A percentile compares a stretch with the other conserved stretches of the same genome.
Conservation (phyloP, 345 rosid genomes). For the Eutrema japonicum region DNA sequence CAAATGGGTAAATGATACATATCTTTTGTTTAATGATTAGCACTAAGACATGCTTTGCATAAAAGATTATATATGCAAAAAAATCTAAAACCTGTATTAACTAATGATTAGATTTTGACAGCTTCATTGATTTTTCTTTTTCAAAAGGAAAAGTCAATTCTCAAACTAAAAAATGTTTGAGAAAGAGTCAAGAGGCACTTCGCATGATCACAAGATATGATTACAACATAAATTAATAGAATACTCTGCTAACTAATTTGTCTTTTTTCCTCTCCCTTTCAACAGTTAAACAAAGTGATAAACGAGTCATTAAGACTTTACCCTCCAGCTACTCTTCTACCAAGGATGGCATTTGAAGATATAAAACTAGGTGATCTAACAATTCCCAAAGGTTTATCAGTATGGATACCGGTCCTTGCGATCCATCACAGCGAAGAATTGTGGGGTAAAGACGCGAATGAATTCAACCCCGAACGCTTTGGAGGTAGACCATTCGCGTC, state of each 20-base stretch:
- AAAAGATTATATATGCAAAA: constrained; percentile 11
- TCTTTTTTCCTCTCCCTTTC: background rate
- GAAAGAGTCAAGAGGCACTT: constrained; percentile 48
- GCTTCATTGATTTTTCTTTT: constrained; percentile 29
- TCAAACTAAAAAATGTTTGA: constrained; percentile 30
- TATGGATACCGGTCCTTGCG: constrained; percentile 96
- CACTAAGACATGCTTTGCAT: constrained; percentile 44
- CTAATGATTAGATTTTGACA: constrained; percentile 42
- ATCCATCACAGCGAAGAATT: constrained; percentile 86
- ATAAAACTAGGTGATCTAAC: constrained; percentile 74
- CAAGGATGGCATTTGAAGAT: constrained; percentile 93
- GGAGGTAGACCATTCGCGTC: constrained; percentile 56
- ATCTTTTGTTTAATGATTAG: constrained; percentile 31
- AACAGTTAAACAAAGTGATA: constrained; percentile 86
- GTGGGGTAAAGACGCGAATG: constrained; percentile 92
- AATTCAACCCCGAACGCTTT: constrained; percentile 85
- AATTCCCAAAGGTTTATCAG: constrained; percentile 86
- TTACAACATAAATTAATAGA: background rate
- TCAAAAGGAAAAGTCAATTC: constrained; percentile 36
- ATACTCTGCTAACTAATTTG: constrained; percentile 30
- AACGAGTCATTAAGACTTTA: constrained; percentile 89
- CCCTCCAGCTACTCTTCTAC: constrained; percentile 88
- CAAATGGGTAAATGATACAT: background rate
- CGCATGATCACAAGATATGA: constrained; percentile 42
- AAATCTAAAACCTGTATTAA: constrained; percentile 39